phyloP scores from a whole-genome alignment of 1,139 yeast genomes.

The Nakaseomyces sp. region DNA sequence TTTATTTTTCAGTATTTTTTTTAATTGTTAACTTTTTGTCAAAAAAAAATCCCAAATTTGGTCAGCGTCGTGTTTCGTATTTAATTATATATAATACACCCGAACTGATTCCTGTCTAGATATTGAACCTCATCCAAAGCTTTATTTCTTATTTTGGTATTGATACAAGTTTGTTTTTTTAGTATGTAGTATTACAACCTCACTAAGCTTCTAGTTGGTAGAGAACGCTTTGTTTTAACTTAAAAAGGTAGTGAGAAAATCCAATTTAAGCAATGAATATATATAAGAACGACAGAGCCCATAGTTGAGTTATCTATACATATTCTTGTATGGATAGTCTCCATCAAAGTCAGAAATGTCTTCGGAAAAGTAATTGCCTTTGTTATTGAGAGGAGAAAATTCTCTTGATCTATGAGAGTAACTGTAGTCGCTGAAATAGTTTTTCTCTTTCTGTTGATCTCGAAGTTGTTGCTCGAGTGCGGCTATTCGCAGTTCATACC shows the following conservation, averaged over 20 bases:
- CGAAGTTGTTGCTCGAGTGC: slow-evolving; percentile 12
- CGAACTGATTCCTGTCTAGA: no score
- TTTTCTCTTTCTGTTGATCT: slow-evolving; percentile 3
- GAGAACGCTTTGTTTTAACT: no score
- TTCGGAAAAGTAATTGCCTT: slow-evolving; percentile 3
- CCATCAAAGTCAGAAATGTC: slow-evolving; percentile 5
- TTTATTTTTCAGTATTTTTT: neutral
- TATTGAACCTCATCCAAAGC: no score
- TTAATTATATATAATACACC: no score
- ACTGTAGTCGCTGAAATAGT: slow-evolving; percentile 5
- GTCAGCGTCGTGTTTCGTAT: neutral
- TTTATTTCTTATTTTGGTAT: no score
- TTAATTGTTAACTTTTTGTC: neutral
- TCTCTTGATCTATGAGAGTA: slow-evolving; percentile 6
- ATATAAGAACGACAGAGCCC: no score
- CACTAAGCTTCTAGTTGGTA: neutral
- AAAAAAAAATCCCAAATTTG: neutral
- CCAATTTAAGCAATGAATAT: neutral
- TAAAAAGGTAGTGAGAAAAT: neutral
- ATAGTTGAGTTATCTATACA: neutral
- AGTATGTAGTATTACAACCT: neutral
- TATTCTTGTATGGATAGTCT: slow-evolving; percentile 1
- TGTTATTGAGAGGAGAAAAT: slow-evolving; percentile 8
- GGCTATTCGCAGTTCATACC: slow-evolving; percentile 15
- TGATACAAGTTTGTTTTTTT: no score